Conservation (phyloP, 768 basidiomycete genomes). For the Boletus tylopilopsis region DNA sequence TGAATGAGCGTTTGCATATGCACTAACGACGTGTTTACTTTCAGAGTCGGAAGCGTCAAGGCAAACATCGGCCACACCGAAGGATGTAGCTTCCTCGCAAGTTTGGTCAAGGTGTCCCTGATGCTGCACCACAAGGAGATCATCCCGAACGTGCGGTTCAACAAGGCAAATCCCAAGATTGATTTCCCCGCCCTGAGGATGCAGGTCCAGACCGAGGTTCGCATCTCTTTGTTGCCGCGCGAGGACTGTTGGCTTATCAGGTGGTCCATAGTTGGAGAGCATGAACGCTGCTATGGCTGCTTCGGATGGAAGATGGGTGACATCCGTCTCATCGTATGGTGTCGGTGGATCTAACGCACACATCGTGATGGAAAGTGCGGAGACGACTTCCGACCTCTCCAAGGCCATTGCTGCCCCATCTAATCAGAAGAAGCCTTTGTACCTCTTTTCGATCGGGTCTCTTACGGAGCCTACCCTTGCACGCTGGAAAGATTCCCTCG, state of each 20-base stretch:
- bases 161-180: constrained; percentile 26
- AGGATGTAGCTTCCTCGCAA: constrained; percentile 33
- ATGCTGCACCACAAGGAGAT: constrained; percentile 31
- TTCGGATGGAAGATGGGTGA: constrained; percentile 26
- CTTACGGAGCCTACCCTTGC: constrained; percentile 24
- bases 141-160: constrained; percentile 28
- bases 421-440: constrained; percentile 14
- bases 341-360: constrained; percentile 35
- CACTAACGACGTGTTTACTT: background rate
- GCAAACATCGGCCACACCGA: constrained; percentile 26
- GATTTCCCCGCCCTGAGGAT: constrained; percentile 24
- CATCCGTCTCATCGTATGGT: constrained; percentile 33
- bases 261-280: constrained; percentile 15
- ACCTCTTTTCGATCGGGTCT: constrained; percentile 27
- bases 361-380: constrained; percentile 28
- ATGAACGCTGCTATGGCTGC: constrained; percentile 29
- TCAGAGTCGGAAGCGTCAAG: constrained; percentile 27
- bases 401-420: background rate
- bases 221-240: background rate
- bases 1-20: background rate
- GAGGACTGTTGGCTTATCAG: background rate
- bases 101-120: constrained; percentile 32
- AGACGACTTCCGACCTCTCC: constrained; percentile 14
- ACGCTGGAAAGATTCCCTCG: constrained; percentile 25
- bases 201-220: constrained; percentile 24